Conservation (phyloP, 345 rosid species). For the Eutrema japonicum region DNA sequence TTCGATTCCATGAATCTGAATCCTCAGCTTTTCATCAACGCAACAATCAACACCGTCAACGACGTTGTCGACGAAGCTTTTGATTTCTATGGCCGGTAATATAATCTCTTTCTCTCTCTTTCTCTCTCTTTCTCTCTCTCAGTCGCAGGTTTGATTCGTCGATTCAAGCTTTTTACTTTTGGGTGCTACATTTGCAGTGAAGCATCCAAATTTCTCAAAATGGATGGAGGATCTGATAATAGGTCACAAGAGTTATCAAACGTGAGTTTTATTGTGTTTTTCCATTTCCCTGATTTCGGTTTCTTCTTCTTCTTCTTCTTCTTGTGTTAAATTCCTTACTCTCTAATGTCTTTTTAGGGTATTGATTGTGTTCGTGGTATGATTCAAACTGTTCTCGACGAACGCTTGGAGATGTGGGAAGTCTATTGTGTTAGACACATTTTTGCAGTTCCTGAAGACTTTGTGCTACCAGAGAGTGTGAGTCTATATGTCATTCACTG, state of each 20-base stretch:
- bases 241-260: slow-evolving; percentile 57
- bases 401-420: slow-evolving; percentile 73
- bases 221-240: slow-evolving; percentile 46
- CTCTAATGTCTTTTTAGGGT: slow-evolving; percentile 52
- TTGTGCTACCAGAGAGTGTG: slow-evolving; percentile 62
- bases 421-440: slow-evolving; percentile 65
- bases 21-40: slow-evolving; percentile 78
- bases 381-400: slow-evolving; percentile 61
- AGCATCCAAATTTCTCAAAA: slow-evolving; percentile 56
- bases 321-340: not conserved
- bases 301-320: not conserved
- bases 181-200: slow-evolving; percentile 50
- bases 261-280: slow-evolving; percentile 42
- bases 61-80: slow-evolving; percentile 65
- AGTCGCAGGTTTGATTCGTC: not conserved
- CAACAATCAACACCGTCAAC: slow-evolving; percentile 68
- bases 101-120: not conserved
- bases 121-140: not conserved
- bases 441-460: slow-evolving; percentile 77
- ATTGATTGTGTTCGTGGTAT: slow-evolving; percentile 53
- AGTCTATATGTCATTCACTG: slow-evolving; percentile 23
- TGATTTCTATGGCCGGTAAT: slow-evolving; percentile 58
- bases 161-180: not conserved
- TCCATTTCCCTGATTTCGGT: not conserved
- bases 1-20: slow-evolving; percentile 67